phyloP scores from a whole-genome alignment of 2,329 filamentous ascomycete genomes.

The Cladosporium cucumerinum region DNA sequence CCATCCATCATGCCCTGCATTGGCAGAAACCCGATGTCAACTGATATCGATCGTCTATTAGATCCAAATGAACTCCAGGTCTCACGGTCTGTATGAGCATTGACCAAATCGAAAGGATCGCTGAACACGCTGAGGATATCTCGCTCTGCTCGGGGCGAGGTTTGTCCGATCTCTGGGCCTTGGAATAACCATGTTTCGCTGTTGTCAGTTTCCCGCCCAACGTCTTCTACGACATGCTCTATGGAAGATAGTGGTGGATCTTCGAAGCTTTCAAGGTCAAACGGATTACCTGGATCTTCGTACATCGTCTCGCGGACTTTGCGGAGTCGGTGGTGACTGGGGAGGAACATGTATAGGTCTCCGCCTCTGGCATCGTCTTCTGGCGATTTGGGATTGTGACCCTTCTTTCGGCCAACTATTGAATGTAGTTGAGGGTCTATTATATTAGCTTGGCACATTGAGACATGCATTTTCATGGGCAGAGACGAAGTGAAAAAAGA shows the following conservation, averaged over 20 bases:
- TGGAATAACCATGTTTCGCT: neutral
- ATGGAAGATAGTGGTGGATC: neutral
- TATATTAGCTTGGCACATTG: neutral
- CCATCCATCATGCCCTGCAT: neutral
- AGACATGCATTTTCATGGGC: neutral
- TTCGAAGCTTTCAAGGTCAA: neutral
- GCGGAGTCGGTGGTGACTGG: neutral
- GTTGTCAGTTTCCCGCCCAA: neutral
- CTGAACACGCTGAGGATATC: neutral
- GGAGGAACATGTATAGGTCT: slow-evolving; percentile 10
- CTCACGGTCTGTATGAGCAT: neutral
- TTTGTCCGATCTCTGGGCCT: neutral
- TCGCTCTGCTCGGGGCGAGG: neutral
- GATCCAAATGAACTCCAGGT: neutral
- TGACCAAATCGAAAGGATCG: slow-evolving; percentile 10
- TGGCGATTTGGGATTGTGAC: slow-evolving; percentile 8
- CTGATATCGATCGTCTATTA: slow-evolving; percentile 7
- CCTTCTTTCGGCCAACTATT: neutral
- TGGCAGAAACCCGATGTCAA: slow-evolving; percentile 8
- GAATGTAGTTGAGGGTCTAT: neutral
- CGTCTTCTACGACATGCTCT: neutral
- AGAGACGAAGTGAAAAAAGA: neutral
- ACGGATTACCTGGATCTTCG: slow-evolving; percentile 11
- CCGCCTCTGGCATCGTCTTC: slow-evolving; percentile 4
- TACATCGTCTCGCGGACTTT: slow-evolving; percentile 10